phyloP scores from a whole-genome alignment of 305 asterid species.

The Fraxinus sp. region DNA sequence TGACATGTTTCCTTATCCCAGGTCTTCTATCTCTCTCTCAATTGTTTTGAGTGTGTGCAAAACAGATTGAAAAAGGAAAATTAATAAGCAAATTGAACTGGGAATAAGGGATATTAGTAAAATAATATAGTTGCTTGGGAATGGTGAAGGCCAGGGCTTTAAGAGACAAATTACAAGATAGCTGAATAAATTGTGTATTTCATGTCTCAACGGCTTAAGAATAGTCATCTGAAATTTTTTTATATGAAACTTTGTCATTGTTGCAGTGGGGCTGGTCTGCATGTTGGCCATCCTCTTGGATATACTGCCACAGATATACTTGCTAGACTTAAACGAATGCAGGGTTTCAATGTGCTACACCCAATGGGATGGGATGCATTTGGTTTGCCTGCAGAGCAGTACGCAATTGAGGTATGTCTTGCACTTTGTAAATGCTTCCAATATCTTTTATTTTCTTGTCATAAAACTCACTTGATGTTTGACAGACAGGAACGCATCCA shows the following conservation, averaged over 20 bases:
- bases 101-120: neutral
- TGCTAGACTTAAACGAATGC: slow-evolving; percentile 93
- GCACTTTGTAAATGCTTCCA: neutral
- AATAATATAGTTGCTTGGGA: neutral
- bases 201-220: neutral
- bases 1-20: slow-evolving; percentile 98
- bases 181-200: neutral
- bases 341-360: slow-evolving; percentile 92
- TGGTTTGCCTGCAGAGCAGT: slow-evolving; percentile 98
- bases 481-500: slow-evolving; percentile 93
- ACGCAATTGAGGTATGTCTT: slow-evolving; percentile 76
- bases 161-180: neutral
- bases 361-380: slow-evolving; percentile 99
- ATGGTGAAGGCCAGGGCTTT: neutral
- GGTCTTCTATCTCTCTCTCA: slow-evolving; percentile 37
- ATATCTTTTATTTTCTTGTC: slow-evolving; percentile 7
- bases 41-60: neutral
- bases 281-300: slow-evolving; percentile 98
- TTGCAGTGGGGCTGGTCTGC: slow-evolving; percentile 96
- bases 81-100: neutral
- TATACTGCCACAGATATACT: slow-evolving; percentile 96
- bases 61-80: neutral
- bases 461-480: slow-evolving; percentile 26
- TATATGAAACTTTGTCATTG: slow-evolving; percentile 20
- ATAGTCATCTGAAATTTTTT: slow-evolving; percentile 2